Base-by-base conservation (phyloP, 2,329 filamentous ascomycete species). In the Colletotrichum limetticola region DNA sequence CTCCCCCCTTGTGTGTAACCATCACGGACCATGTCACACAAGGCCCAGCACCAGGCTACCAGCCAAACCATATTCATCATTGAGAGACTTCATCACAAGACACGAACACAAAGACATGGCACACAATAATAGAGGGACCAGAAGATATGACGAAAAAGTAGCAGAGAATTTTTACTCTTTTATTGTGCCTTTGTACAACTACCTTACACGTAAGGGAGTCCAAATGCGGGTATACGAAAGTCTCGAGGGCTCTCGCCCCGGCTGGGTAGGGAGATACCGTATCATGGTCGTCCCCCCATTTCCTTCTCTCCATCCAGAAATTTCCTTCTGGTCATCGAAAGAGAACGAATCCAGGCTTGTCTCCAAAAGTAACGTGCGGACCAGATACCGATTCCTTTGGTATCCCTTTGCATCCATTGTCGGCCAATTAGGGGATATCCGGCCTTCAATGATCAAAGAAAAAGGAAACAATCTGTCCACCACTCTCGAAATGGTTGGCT, bases 101-200 rank as follows among this genome's bases (percentile, higher is more conserved):
- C 53, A 16, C 24, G 7, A 42, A 5, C 35, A 58, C 19, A 42
- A 2, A 4, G 19, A 32, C 60, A 22, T 64, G 26, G 52, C 61
- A 37, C 24, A 9, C 12, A 26, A 7, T 6, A 28, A 24, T 28
- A 5, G 5, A 35, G 11, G 28, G 28, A 22, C 7, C 8, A 65
- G 49, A 35, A 4, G 14, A 16, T 28, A 14, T 64, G 9, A 52
- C 8, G 37, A 42, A 30, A 52, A 57, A 65, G 24, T 61, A 71
- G 71, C 71, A 71, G 67, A 73, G 70, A 78, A 78, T 74, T 83
- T 81, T 80, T 80, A 75, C 77, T 81, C 77, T 79, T 81, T 81
- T 82, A 80, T 80, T 80, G 77, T 80, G 78, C 79, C 78, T 83
- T 79, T 82, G 77, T 79, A 81, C 79, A 83, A 78, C 80, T 83